Evolutionary conservation across 148 eudicot species (phyloP), one percentile per base, ranked within the genome.

Genomic region (Suaeda aralocaspica): DNA sequence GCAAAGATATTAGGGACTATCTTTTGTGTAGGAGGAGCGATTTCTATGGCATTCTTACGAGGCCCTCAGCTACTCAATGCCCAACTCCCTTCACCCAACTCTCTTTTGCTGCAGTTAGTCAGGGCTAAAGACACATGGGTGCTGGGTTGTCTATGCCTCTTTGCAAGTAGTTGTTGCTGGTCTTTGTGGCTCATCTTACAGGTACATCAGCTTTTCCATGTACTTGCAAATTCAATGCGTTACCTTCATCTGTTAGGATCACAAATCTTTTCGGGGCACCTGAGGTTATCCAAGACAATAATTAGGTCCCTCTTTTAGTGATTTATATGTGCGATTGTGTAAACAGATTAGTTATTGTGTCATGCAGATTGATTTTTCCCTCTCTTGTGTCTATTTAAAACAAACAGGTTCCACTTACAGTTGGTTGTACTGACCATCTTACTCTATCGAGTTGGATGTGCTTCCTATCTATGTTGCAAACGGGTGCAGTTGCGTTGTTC

Each of bases 171-270:
- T 64, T 79, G 77, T 72, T 86, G 84, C 68, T 88, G 92, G 94
- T 86, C 98, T 9, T 4, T 84, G 57, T 92, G 94, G 90, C 94
- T 92, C 21, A 88, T 92, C 72, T 68, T 92, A 56, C 98, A 85
- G 98, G 98, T 89, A 84, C 25, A 9, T n/a, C n/a, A n/a, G n/a
- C n/a, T n/a, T n/a, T n/a, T n/a, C n/a, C n/a, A n/a, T n/a, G n/a
- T n/a, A n/a, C n/a, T n/a, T n/a, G n/a, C n/a, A n/a, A n/a, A n/a
- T n/a, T n/a, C n/a, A n/a, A n/a, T n/a, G n/a, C n/a, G n/a, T n/a
- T n/a, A n/a, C n/a, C n/a, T n/a, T n/a, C n/a, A n/a, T n/a, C n/a
- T n/a, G n/a, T n/a, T n/a, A n/a, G n/a, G n/a, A n/a, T n/a, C n/a
- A n/a, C n/a, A n/a, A n/a, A n/a, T n/a, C n/a, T n/a, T n/a, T n/a